A percentile compares a stretch with the other conserved stretches of the same genome.
Evolutionary conservation across 2,329 filamentous ascomycete genomes (phyloP).

Genomic region (Aspergillus candidus): DNA sequence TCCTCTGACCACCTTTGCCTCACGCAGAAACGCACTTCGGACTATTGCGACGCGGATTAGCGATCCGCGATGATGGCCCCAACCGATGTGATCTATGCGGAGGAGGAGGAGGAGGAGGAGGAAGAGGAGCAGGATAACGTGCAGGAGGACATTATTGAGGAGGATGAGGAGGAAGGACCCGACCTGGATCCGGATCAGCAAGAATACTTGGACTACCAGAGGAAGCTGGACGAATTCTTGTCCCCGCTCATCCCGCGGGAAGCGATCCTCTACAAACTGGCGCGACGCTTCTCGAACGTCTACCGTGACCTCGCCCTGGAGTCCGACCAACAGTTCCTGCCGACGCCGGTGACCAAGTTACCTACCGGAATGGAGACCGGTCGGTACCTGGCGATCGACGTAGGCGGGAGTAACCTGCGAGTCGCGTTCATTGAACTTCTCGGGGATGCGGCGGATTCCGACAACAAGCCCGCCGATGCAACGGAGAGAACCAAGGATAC

Average conservation of each 20-base stretch:
- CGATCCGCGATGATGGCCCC: constrained; percentile 19
- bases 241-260: constrained; percentile 38
- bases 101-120: constrained; percentile 15
- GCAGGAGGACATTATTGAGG: constrained; percentile 26
- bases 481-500: constrained; percentile 38
- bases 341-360: constrained; percentile 42
- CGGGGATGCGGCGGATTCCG: constrained; percentile 37
- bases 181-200: constrained; percentile 25
- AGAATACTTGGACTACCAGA: constrained; percentile 27
- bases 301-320: constrained; percentile 40
- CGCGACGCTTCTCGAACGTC: constrained; percentile 41
- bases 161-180: constrained; percentile 29
- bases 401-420: constrained; percentile 52
- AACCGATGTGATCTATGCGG: constrained; percentile 17
- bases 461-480: constrained; percentile 26
- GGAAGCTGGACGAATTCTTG: constrained; percentile 36
- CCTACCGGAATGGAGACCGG: constrained; percentile 49
- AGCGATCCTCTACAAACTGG: constrained; percentile 39
- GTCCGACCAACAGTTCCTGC: constrained; percentile 44
- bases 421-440: constrained; percentile 52
- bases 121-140: constrained; percentile 25
- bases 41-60: neutral
- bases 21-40: no score
- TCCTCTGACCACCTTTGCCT: no score
- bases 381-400: constrained; percentile 52